These are phyloP conservation scores for Diphasiastrum complanatum DNA, from an alignment of 83 land plant species.

Conservation along the genomic window DNA sequence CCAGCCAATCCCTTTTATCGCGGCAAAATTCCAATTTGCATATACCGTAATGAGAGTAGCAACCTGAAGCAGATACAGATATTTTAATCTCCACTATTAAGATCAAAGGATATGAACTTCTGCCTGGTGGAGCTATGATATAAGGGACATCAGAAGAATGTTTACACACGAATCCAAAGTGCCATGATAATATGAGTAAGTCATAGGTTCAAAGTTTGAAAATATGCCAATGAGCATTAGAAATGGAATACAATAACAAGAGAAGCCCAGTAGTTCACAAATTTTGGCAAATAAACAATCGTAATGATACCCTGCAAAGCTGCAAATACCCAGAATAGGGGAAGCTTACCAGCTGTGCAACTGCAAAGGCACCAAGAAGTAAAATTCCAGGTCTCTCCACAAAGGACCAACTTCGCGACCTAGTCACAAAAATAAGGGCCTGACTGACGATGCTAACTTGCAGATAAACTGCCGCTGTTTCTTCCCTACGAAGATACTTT, in stretches of 20 bases:
- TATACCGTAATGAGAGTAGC: constrained; percentile 19
- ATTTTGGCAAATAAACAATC: background rate
- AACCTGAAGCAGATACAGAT: constrained; percentile 7
- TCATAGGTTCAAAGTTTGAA: background rate
- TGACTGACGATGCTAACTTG: constrained; percentile 86
- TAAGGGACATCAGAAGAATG: too few species aligned
- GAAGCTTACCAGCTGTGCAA: constrained; percentile 14
- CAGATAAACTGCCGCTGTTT: constrained; percentile 68
- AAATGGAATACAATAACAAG: background rate
- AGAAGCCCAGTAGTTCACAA: background rate
- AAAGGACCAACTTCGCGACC: constrained; percentile 19
- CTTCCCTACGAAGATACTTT: too few species aligned
- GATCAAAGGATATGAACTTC: too few species aligned
- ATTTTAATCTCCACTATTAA: too few species aligned
- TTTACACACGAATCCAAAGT: too few species aligned
- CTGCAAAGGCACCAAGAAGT: constrained; percentile 12
- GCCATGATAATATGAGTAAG: constrained; percentile 1
- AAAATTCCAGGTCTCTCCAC: constrained; percentile 21
- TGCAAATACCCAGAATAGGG: background rate
- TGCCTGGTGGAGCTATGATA: too few species aligned
- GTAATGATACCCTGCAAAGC: background rate
- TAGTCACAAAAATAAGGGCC: constrained; percentile 77
- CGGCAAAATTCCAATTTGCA: constrained; percentile 17
- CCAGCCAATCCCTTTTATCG: constrained; percentile 23
- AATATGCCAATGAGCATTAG: background rate